Evolutionary conservation across 2,329 filamentous ascomycete genomes (phyloP), one percentile per base, ranked within the genome.

Genomic region (Pyrenophora tritici-repentis): DNA sequence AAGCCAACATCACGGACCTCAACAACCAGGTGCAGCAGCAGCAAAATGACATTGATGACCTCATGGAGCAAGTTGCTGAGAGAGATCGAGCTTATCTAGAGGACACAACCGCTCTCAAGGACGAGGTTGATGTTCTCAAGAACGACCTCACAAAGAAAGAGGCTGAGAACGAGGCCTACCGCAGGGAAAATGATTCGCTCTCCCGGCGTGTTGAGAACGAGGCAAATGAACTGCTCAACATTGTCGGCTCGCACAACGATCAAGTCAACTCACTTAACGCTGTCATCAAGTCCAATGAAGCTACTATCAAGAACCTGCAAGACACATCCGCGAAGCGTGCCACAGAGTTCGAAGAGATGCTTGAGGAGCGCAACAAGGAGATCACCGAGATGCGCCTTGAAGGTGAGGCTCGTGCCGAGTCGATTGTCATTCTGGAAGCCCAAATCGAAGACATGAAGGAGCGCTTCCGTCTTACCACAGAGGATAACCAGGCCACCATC

Each of bases 1-100:
- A 70, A 35, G 67, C 68, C 18, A 73, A 75, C 39, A 77, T 79
- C 49, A 66, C 65, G 3, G 70, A 72, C 20, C 73, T 77, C 56
- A 72, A 72, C 48, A 73, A 76, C 43, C 65, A 75, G 9, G 64
- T 76, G 16, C 64, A 67, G 10, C 70, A 69, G 9, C 68, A 73
- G 32, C 71, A 76, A 38, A 61, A 63, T 39, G 70, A 75, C 38
- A 75, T 78, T 46, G 66, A 67, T 13, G 50, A 59, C n/a, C 67
- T 78, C 34, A 55, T 47, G 6, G 66, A 64, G 38, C 58, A 66
- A 18, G 60, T 62, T 13, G 59, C 51, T 48, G 52, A 63, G 62
- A 63, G 62, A 50, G 52, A 66, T 61, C 48, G 49, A 4, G 26
- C 42, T 2, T 65, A 76, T 35, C 42, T 62, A 5, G 66, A 65